phyloP scores from a whole-genome alignment of 2,329 filamentous ascomycete genomes.

The Penicillium sp. region DNA sequence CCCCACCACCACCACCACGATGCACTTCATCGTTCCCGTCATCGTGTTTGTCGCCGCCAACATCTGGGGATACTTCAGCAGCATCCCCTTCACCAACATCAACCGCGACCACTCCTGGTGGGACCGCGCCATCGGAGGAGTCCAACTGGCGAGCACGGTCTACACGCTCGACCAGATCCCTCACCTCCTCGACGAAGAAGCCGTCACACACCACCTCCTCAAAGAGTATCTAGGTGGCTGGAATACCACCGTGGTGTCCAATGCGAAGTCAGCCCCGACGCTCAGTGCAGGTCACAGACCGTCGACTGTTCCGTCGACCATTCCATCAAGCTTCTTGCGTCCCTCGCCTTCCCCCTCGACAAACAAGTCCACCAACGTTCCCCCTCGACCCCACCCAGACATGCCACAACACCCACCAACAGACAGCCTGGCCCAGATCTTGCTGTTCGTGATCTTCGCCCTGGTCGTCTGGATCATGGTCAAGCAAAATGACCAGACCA shows the following conservation, averaged over 20 bases:
- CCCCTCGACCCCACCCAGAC: neutral
- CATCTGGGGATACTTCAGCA: slow-evolving; percentile 22
- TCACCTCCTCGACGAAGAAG: neutral
- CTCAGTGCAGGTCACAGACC: neutral
- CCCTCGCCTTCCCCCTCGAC: neutral
- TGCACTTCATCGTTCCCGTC: slow-evolving; percentile 20
- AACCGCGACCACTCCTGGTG: slow-evolving; percentile 16
- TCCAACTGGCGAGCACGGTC: slow-evolving; percentile 21
- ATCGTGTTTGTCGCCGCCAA: slow-evolving; percentile 20
- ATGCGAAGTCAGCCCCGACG: neutral
- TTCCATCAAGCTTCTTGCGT: neutral
- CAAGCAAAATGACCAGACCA: neutral
- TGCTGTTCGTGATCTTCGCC: slow-evolving; percentile 1
- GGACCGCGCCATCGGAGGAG: slow-evolving; percentile 21
- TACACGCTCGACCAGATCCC: slow-evolving; percentile 11
- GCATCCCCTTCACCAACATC: slow-evolving; percentile 23
- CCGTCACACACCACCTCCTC: neutral
- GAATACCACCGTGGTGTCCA: neutral
- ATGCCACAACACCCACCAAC: neutral
- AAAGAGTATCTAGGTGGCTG: neutral
- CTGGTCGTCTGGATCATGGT: neutral
- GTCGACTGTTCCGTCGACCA: neutral
- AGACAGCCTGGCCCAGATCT: neutral
- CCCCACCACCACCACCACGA: slow-evolving; percentile 4
- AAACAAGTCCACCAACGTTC: neutral